Evolutionary conservation across 345 rosid genomes (phyloP).

Genomic region (Microthlaspi erraticum): DNA sequence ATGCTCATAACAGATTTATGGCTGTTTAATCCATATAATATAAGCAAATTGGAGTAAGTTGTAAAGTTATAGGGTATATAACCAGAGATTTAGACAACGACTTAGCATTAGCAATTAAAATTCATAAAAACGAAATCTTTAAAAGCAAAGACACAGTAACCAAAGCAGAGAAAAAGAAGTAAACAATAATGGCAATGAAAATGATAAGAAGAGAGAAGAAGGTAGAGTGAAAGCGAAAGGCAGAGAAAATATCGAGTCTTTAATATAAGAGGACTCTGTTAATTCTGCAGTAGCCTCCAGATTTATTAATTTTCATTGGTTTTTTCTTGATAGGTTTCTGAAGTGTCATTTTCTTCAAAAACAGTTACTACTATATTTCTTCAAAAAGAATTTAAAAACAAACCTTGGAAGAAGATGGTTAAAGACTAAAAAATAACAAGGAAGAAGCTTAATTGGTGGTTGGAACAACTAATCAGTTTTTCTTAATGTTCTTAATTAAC

Average conservation of each 20-base stretch:
- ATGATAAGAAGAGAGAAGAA: conserved; percentile 43
- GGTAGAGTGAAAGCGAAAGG: conserved; percentile 56
- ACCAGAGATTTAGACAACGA: conserved; percentile 33
- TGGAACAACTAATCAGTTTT: not conserved
- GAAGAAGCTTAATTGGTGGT: conserved; percentile 5
- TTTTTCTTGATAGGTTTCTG: conserved; percentile 15
- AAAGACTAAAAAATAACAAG: conserved; percentile 3
- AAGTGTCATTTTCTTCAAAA: conserved; percentile 25
- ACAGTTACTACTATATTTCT: not conserved
- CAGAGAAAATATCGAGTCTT: conserved; percentile 24
- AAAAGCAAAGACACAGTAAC: conserved; percentile 51
- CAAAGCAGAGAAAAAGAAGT: conserved; percentile 43
- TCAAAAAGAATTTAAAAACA: not conserved
- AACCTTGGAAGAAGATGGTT: not conserved
- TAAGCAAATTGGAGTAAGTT: conserved; percentile 8
- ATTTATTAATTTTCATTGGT: not conserved
- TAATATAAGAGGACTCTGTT: conserved; percentile 24
- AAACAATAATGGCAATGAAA: conserved; percentile 50
- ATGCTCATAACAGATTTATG: not conserved
- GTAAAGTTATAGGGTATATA: conserved; percentile 28
- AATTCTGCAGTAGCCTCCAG: conserved; percentile 23
- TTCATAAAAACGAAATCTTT: conserved; percentile 32
- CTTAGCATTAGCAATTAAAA: conserved; percentile 34
- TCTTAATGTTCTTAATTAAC: too few species aligned
- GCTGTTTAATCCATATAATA: not conserved